These are phyloP conservation scores for Ceratobasidium sp. DNA, from an alignment of 1,284 basidiomycete species.

Conservation along the genomic window DNA sequence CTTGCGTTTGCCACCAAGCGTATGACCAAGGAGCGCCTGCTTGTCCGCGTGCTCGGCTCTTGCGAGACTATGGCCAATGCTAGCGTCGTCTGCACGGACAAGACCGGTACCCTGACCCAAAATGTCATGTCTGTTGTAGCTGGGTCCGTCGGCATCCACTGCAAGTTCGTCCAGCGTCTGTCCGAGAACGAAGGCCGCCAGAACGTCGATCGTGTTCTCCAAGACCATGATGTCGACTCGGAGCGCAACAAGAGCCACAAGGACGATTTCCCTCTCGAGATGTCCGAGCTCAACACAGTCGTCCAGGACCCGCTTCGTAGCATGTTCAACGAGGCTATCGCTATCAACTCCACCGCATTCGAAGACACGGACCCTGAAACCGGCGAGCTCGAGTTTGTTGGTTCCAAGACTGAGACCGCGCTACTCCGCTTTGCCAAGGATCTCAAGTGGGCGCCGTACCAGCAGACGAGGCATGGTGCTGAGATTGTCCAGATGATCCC, in stretches of 20 bases:
- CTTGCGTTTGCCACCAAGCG: slow-evolving; percentile 96
- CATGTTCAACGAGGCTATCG: slow-evolving; percentile 87
- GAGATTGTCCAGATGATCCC: slow-evolving; percentile 90
- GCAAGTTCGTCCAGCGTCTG: slow-evolving; percentile 89
- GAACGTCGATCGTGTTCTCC: slow-evolving; percentile 68
- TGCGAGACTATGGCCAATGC: slow-evolving; percentile 99
- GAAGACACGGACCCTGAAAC: slow-evolving; percentile 79
- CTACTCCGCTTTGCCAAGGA: slow-evolving; percentile 91
- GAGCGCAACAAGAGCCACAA: slow-evolving; percentile 58
- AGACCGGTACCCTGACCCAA: slow-evolving; percentile 93
- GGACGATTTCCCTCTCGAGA: slow-evolving; percentile 88
- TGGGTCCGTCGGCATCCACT: slow-evolving; percentile 91
- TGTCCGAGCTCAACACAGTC: slow-evolving; percentile 71
- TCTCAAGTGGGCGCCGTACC: slow-evolving; percentile 84
- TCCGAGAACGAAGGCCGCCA: slow-evolving; percentile 78
- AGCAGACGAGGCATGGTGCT: slow-evolving; percentile 71
- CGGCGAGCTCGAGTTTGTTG: slow-evolving; percentile 79
- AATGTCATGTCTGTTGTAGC: slow-evolving; percentile 97
- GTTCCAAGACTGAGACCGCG: slow-evolving; percentile 97
- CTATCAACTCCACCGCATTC: slow-evolving; percentile 96
- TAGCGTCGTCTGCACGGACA: slow-evolving; percentile 96
- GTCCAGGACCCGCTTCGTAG: slow-evolving; percentile 71
- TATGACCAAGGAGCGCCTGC: slow-evolving; percentile 94
- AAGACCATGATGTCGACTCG: slow-evolving; percentile 49
- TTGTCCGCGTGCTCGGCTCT: slow-evolving; percentile 94